Conservation (phyloP, 1,139 yeast species). For the Candida sojae region DNA sequence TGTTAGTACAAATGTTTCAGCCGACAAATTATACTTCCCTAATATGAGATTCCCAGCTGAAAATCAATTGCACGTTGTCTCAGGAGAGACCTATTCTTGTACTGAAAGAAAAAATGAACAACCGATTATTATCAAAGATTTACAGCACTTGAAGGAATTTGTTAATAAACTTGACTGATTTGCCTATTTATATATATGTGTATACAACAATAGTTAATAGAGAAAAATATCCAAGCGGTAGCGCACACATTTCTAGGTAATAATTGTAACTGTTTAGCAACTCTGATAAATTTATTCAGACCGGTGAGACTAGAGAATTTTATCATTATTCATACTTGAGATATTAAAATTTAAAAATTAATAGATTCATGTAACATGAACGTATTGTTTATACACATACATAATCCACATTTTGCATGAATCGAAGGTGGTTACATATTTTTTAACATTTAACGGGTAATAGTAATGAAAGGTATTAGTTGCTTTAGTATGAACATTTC, state of each 20-base stretch:
- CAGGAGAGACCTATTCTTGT: constrained; percentile 7
- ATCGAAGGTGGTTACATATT: too few species aligned
- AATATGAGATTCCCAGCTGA: neutral
- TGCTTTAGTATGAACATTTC: too few species aligned
- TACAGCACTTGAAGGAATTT: neutral
- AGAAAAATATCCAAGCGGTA: neutral
- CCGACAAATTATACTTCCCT: constrained; percentile 2
- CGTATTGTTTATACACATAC: too few species aligned
- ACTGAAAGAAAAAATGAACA: neutral
- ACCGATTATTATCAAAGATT: constrained; percentile 1
- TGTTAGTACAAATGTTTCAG: constrained; percentile 2
- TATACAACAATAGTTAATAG: neutral
- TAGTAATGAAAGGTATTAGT: too few species aligned
- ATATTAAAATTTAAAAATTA: too few species aligned
- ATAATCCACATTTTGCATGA: too few species aligned
- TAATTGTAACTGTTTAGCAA: too few species aligned
- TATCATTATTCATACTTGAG: too few species aligned
- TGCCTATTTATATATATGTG: neutral
- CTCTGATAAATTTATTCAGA: too few species aligned
- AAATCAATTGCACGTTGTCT: constrained; percentile 2
- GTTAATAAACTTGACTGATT: neutral
- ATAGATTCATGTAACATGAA: too few species aligned
- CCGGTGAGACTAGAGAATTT: too few species aligned
- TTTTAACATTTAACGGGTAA: too few species aligned
- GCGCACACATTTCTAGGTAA: neutral